Conservation (phyloP, 331 rosid genomes). For the Stylosanthes scabra region DNA sequence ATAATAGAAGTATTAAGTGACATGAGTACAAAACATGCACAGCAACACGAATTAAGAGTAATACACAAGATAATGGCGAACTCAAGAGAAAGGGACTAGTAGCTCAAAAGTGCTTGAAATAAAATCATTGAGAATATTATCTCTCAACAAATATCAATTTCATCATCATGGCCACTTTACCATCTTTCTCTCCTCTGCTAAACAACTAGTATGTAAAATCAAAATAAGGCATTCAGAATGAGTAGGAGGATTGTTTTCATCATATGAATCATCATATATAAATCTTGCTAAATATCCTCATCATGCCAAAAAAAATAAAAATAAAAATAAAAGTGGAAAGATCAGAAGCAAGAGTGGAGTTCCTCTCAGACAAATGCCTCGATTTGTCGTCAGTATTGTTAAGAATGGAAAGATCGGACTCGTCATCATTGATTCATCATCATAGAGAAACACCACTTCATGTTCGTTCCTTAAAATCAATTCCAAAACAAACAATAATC, state of each 20-base stretch:
- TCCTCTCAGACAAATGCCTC: constrained; percentile 98
- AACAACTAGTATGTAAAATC: not conserved
- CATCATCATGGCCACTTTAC: constrained; percentile 70
- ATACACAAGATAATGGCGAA: not conserved
- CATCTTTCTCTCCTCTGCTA: constrained; percentile 13
- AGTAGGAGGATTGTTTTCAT: constrained; percentile 75
- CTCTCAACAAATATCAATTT: constrained; percentile 38
- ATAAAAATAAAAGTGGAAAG: not conserved
- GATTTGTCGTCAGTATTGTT: constrained; percentile 74
- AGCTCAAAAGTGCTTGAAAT: constrained; percentile 93
- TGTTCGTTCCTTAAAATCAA: not conserved
- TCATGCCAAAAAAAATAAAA: constrained; percentile 33
- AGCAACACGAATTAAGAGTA: not conserved
- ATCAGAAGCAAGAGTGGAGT: constrained; percentile 45
- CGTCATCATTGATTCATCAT: constrained; percentile 78
- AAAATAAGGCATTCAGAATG: constrained; percentile 71
- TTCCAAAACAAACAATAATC: not conserved
- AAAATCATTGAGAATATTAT: constrained; percentile 52
- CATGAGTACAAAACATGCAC: not conserved
- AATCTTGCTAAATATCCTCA: constrained; percentile 49
- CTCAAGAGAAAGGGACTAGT: constrained; percentile 39
- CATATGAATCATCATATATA: constrained; percentile 49
- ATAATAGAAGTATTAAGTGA: no score
- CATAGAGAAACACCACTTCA: constrained; percentile 61
- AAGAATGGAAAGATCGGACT: constrained; percentile 89